These are phyloP conservation scores for Podosphaera xanthii DNA, from an alignment of 2,329 filamentous ascomycete genomes.

Conservation along the genomic window DNA sequence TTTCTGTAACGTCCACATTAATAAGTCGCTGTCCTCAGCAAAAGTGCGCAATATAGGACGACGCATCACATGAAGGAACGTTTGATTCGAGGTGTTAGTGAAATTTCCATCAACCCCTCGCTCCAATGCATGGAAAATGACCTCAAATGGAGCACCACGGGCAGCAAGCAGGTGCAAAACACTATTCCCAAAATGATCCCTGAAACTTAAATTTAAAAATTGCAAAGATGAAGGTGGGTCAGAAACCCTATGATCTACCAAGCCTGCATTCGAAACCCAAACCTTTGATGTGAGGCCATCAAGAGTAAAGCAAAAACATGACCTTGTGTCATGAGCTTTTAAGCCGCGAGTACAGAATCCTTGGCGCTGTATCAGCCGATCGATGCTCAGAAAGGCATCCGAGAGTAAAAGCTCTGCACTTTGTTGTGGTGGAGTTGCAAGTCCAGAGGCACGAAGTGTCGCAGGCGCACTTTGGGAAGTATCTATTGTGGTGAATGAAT, in stretches of 20 bases:
- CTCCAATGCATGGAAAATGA: conserved; percentile 4
- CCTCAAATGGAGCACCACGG: conserved; percentile 3
- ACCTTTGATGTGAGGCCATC: not conserved
- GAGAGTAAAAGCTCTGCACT: not conserved
- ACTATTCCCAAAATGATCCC: conserved; percentile 23
- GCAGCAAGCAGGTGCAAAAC: conserved; percentile 11
- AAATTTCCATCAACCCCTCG: conserved; percentile 4
- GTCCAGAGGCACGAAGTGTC: not conserved
- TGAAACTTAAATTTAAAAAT: conserved; percentile 2
- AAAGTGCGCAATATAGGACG: conserved; percentile 1
- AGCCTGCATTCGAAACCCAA: conserved; percentile 1
- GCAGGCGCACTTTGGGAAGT: not conserved
- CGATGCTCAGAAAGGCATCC: conserved; percentile 1
- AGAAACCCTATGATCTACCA: conserved; percentile 1
- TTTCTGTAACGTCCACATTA: conserved; percentile 4
- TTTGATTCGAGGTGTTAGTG: conserved; percentile 17
- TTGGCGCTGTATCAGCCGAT: conserved; percentile 1
- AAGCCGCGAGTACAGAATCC: conserved; percentile 3
- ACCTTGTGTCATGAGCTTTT: conserved; percentile 2
- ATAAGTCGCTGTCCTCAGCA: conserved; percentile 1
- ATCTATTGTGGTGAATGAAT: not conserved
- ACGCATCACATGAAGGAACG: conserved; percentile 6
- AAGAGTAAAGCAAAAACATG: conserved; percentile 2
- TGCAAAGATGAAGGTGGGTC: conserved; percentile 1
- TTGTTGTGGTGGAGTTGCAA: not conserved